Base-by-base conservation (phyloP, 352 stramenopile genomes). In the Phytopythium helicoides region DNA sequence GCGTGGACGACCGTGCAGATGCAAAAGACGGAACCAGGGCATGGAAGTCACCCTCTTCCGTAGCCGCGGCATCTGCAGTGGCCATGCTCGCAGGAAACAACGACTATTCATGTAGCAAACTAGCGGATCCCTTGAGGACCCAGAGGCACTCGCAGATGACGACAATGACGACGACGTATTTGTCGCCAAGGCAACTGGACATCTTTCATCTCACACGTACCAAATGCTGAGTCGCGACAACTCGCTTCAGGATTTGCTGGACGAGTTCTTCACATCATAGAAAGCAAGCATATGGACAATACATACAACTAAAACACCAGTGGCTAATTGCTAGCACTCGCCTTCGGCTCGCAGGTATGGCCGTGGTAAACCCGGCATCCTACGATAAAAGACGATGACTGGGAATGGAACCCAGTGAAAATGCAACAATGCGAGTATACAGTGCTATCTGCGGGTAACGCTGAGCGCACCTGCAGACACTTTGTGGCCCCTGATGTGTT, bases 201-300 rank as follows among this genome's bases (percentile, higher is more conserved):
- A 58, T 41, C 2, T 19, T 2, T 45, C 11, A 9, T 14, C 19
- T 9, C 31, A 35, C 36, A 33, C 14, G 19, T 19, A 49, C 19
- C 52, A 54, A 16, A 41, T 47, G 28, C 19, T 59, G 10, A 73
- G 67, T 36, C 62, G 74, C 18, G 76, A 78, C 53, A 66, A 69
- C 25, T 42, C 85, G 35, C 61, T 90, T 0, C 80, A 91, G 50
- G 80, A 91, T 26, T 35, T 93, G 9, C 65, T 91, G n/a, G 76
- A 90, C 52, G 78, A 91, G 49, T 80, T 87, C 48, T 59, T 88
- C 14, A 40, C 22, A 18, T 48, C 18, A 26, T 36, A 26, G 22
- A n/a, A 37, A 42, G n/a, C n/a, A n/a, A n/a, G n/a, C n/a, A n/a
- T n/a, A n/a, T n/a, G n/a, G n/a, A n/a, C n/a, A n/a, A n/a, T n/a